These are phyloP conservation scores for Quercus ilex DNA, from an alignment of 306 rosid species.

Conservation along the genomic window DNA sequence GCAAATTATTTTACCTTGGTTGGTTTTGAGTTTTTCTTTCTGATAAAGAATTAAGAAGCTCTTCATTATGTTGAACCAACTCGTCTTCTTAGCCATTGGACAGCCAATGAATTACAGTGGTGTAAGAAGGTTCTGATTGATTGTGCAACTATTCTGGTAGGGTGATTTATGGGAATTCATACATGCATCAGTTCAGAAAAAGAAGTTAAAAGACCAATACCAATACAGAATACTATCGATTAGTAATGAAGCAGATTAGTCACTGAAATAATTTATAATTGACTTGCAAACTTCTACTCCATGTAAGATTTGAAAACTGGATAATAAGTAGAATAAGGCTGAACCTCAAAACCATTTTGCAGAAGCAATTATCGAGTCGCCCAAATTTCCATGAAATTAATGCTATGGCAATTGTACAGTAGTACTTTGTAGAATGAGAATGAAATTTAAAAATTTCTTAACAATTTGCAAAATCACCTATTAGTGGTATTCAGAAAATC, in stretches of 20 bases:
- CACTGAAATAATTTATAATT: neutral
- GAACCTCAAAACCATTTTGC: neutral
- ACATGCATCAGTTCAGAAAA: neutral
- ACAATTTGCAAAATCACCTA: constrained; percentile 27
- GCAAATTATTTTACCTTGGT: constrained; percentile 45
- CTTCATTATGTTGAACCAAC: constrained; percentile 76
- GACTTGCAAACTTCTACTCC: neutral
- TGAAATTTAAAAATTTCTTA: constrained; percentile 37
- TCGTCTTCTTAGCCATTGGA: constrained; percentile 73
- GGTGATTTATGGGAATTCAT: neutral
- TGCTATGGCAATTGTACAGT: constrained; percentile 3
- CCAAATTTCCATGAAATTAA: too few species aligned
- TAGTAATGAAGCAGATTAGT: neutral
- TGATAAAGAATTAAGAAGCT: constrained; percentile 39
- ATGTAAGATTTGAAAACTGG: neutral
- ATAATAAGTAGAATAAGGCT: neutral
- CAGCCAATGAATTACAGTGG: constrained; percentile 28
- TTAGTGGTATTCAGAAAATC: constrained; percentile 17
- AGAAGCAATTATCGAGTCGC: constrained; percentile 9
- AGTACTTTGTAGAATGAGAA: constrained; percentile 27
- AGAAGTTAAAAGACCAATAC: neutral
- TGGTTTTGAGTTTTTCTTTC: constrained; percentile 55
- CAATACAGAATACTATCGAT: neutral
- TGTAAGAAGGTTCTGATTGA: constrained; percentile 8
- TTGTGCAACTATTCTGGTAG: constrained; percentile 9